Conservation (phyloP, 495 filamentous ascomycete genomes). For the Hypoxylon perforatum region DNA sequence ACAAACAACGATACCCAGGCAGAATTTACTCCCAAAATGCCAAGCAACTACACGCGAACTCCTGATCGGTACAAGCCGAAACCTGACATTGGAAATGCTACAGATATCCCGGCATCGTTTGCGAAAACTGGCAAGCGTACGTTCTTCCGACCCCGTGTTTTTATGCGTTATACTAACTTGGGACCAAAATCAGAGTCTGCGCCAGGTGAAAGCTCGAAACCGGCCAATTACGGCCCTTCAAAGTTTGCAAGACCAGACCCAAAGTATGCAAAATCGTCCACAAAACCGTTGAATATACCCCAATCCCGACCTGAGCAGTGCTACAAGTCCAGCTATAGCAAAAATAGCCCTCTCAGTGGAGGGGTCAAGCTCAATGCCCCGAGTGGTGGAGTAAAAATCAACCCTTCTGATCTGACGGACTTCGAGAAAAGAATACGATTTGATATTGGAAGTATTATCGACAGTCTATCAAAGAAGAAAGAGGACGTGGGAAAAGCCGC, state of each 20-base stretch:
- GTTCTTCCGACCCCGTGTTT: neutral
- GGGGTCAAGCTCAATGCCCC: conserved; percentile 15
- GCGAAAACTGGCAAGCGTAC: conserved; percentile 31
- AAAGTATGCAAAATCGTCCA: conserved; percentile 49
- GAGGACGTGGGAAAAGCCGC: no score
- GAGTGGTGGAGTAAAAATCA: conserved; percentile 33
- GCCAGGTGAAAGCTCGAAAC: conserved; percentile 12
- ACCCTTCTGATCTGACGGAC: conserved; percentile 30
- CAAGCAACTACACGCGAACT: conserved; percentile 27
- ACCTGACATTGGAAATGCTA: conserved; percentile 2
- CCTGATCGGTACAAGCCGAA: conserved; percentile 46
- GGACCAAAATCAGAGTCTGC: conserved; percentile 7
- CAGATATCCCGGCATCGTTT: conserved; percentile 4
- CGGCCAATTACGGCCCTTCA: conserved; percentile 44
- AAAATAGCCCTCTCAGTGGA: conserved; percentile 39
- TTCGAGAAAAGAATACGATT: conserved; percentile 48
- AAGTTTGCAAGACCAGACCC: conserved; percentile 53
- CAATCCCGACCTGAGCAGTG: neutral
- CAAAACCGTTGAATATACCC: neutral
- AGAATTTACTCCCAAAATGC: conserved; percentile 30
- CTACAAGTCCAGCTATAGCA: no score
- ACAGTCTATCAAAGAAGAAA: neutral
- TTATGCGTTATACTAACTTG: neutral
- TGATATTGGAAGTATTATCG: conserved; percentile 44
- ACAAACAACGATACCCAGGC: conserved; percentile 37